Conservation (phyloP, 2,329 filamentous ascomycete species). For the Cercospora sesami region DNA sequence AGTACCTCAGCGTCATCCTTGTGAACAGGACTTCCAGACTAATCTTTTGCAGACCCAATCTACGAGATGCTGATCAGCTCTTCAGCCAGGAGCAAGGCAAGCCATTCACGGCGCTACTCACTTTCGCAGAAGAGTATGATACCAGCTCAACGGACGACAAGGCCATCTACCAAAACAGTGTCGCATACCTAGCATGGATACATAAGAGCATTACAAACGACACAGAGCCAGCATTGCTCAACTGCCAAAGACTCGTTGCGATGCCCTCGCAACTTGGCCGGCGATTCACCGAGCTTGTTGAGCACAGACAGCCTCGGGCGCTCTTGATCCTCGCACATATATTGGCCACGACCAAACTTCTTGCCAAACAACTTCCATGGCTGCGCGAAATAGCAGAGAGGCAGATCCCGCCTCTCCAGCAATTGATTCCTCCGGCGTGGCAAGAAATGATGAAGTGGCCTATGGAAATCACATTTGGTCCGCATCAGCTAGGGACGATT, state of each 20-base stretch:
- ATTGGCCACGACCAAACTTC: constrained; percentile 32
- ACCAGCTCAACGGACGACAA: constrained; percentile 23
- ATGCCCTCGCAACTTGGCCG: constrained; percentile 31
- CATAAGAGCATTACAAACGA: constrained; percentile 29
- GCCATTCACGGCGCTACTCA: constrained; percentile 30
- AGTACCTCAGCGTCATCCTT: neutral
- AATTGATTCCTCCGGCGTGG: constrained; percentile 27
- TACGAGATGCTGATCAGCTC: constrained; percentile 26
- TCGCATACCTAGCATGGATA: constrained; percentile 30
- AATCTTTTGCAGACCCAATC: constrained; percentile 15
- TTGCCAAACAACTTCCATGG: constrained; percentile 30
- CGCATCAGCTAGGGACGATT: neutral
- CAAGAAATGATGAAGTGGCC: constrained; percentile 31
- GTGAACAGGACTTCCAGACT: neutral
- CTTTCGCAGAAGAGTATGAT: constrained; percentile 29
- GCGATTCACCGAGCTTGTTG: constrained; percentile 30
- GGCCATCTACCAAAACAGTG: constrained; percentile 24
- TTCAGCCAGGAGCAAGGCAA: constrained; percentile 27
- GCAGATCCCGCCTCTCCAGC: constrained; percentile 21
- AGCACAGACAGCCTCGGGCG: constrained; percentile 28
- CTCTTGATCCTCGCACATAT: constrained; percentile 30
- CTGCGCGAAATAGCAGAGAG: constrained; percentile 30
- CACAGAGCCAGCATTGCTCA: constrained; percentile 24
- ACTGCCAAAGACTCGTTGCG: constrained; percentile 30
- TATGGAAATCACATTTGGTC: constrained; percentile 19